Evolutionary conservation across 371 early-diverging fungal species (phyloP).

Genomic region (Coemansia sp.): DNA sequence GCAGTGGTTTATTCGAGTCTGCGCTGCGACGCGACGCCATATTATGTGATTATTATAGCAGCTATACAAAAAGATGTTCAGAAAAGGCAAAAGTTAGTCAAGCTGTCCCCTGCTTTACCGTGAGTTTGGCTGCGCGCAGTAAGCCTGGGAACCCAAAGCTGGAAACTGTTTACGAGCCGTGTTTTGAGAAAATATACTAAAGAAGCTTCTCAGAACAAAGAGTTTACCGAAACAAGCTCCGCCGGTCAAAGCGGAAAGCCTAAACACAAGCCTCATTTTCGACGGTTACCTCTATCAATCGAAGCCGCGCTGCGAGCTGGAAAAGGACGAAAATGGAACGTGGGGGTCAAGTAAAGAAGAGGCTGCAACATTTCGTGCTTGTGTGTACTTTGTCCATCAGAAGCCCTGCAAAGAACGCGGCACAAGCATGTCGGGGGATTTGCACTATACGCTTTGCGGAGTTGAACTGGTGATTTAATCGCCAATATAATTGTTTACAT

Average conservation of each 20-base stretch:
- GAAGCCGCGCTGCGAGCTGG: neutral
- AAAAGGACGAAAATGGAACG: neutral
- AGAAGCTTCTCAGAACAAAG: conserved; percentile 3
- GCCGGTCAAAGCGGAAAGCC: neutral
- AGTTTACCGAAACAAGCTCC: neutral
- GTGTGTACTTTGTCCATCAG: neutral
- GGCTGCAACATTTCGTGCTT: neutral
- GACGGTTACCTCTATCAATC: neutral
- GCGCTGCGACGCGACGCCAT: conserved; percentile 4
- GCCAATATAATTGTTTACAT: neutral
- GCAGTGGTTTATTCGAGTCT: conserved; percentile 18
- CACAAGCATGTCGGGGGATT: neutral
- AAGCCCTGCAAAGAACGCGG: neutral
- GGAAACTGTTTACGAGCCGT: neutral
- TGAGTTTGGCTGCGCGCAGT: neutral
- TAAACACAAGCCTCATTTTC: neutral
- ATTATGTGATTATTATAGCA: conserved; percentile 7
- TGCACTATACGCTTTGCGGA: conserved; percentile 6
- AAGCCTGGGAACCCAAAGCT: neutral
- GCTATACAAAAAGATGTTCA: neutral
- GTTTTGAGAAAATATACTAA: neutral
- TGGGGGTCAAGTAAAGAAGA: neutral
- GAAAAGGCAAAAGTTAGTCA: neutral
- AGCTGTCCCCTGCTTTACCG: neutral
- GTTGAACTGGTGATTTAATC: neutral